Percentiles rank a stretch among this genome's conserved stretches.
These are phyloP conservation scores for Hemileccinum impolitum DNA, from an alignment of 768 basidiomycete species.

Conservation along the genomic window DNA sequence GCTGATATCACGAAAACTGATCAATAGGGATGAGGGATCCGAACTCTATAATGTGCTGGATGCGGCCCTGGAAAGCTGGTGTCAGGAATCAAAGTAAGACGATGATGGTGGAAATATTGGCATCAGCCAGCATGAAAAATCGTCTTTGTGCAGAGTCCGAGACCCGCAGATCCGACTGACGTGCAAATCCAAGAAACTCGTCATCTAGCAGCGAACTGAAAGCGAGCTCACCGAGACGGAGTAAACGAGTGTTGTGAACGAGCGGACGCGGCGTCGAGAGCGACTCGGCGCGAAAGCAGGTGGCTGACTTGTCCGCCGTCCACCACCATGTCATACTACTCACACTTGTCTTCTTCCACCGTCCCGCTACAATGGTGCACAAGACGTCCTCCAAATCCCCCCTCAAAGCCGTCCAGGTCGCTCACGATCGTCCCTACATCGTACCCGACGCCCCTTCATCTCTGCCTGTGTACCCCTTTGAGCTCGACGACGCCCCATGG, in stretches of 20 bases:
- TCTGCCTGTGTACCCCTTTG: constrained; percentile 6
- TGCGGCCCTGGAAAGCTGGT: not conserved
- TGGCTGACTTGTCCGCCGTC: constrained; percentile 19
- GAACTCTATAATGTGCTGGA: not conserved
- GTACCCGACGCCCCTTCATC: constrained; percentile 8
- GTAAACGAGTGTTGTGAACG: constrained; percentile 6
- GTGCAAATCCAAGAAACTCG: constrained; percentile 56
- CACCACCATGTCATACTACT: not conserved
- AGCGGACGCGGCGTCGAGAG: not conserved
- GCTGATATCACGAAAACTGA: not conserved
- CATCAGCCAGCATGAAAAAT: constrained; percentile 44
- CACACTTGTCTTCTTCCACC: not conserved
- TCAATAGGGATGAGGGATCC: not conserved
- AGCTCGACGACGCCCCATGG: not conserved
- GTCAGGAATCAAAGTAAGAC: constrained; percentile 4
- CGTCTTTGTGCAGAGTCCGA: constrained; percentile 35
- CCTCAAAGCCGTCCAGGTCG: constrained; percentile 18
- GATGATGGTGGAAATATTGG: constrained; percentile 1
- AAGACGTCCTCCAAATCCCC: not conserved
- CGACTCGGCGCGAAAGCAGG: not conserved
- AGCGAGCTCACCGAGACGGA: constrained; percentile 17
- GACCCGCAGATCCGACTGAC: constrained; percentile 50
- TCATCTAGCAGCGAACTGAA: constrained; percentile 28
- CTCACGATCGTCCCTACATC: constrained; percentile 11
- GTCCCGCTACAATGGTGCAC: constrained; percentile 1